A percentile compares a stretch with the other conserved stretches of the same genome.
Evolutionary conservation across 306 rosid genomes (phyloP).

Genomic region (Arachis stenosperma): DNA sequence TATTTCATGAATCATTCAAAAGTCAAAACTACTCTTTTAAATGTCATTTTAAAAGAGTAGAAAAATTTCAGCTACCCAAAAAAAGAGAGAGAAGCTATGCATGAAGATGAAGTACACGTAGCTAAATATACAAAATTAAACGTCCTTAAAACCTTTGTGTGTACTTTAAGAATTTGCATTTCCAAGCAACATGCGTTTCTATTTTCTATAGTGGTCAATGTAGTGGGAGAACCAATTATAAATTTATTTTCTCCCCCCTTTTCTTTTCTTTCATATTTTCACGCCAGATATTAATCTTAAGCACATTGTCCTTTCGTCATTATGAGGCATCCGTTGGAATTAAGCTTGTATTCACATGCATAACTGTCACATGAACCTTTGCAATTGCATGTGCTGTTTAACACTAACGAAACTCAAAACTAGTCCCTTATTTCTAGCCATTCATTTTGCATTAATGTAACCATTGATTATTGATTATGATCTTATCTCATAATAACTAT

Average conservation of each 20-base stretch:
- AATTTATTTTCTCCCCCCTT: neutral
- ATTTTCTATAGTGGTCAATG: slow-evolving; percentile 28
- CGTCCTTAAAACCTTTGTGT: slow-evolving; percentile 16
- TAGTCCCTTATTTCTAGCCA: neutral
- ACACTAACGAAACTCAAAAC: neutral
- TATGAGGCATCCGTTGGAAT: slow-evolving; percentile 34
- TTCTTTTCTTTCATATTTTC: neutral
- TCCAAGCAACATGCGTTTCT: slow-evolving; percentile 34
- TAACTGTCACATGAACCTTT: slow-evolving; percentile 31
- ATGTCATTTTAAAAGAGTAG: neutral
- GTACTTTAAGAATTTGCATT: slow-evolving; percentile 32
- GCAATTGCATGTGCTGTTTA: slow-evolving; percentile 30
- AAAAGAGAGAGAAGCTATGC: neutral
- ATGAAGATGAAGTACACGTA: slow-evolving; percentile 23
- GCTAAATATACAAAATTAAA: slow-evolving; percentile 16
- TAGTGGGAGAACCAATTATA: slow-evolving; percentile 30
- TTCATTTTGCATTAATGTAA: slow-evolving; percentile 23
- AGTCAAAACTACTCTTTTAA: slow-evolving; percentile 1
- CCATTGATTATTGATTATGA: slow-evolving; percentile 27
- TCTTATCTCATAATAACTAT: neutral
- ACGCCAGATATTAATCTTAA: neutral
- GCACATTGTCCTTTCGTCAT: slow-evolving; percentile 34
- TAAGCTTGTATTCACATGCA: slow-evolving; percentile 13
- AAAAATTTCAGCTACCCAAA: neutral
- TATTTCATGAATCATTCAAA: neutral